Conservation (phyloP, 352 stramenopile species). For the Phytophthora kernoviae region DNA sequence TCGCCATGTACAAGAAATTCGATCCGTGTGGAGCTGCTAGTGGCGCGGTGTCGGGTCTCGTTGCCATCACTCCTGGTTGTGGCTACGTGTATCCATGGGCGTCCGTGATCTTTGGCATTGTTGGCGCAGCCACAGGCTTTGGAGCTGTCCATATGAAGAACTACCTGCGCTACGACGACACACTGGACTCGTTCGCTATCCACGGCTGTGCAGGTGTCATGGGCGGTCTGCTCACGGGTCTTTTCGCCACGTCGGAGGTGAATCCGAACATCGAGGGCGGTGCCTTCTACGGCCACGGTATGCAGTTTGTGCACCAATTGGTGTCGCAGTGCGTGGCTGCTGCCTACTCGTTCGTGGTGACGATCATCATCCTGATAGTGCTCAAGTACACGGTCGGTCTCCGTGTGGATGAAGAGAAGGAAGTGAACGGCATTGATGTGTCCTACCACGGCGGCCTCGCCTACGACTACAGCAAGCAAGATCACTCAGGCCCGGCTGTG, state of each 20-base stretch:
- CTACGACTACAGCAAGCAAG: conserved; percentile 55
- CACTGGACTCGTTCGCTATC: conserved; percentile 80
- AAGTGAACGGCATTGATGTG: conserved; percentile 79
- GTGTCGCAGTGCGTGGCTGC: conserved; percentile 59
- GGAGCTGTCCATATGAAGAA: conserved; percentile 69
- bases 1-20: conserved; percentile 49
- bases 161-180: conserved; percentile 76
- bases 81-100: conserved; percentile 76
- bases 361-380: conserved; percentile 70
- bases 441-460: conserved; percentile 76
- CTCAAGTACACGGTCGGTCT: conserved; percentile 77
- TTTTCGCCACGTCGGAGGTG: conserved; percentile 67
- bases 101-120: conserved; percentile 71
- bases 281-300: conserved; percentile 55
- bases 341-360: conserved; percentile 68
- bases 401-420: conserved; percentile 77
- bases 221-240: conserved; percentile 66
- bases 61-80: conserved; percentile 71
- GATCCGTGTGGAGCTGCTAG: conserved; percentile 68
- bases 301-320: conserved; percentile 62
- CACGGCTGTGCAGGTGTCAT: conserved; percentile 69
- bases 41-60: conserved; percentile 68
- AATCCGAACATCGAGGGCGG: conserved; percentile 62
- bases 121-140: conserved; percentile 61
- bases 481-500: conserved; percentile 3